phyloP scores from a whole-genome alignment of 805 yeast species.

The Saturnispora saitoi region DNA sequence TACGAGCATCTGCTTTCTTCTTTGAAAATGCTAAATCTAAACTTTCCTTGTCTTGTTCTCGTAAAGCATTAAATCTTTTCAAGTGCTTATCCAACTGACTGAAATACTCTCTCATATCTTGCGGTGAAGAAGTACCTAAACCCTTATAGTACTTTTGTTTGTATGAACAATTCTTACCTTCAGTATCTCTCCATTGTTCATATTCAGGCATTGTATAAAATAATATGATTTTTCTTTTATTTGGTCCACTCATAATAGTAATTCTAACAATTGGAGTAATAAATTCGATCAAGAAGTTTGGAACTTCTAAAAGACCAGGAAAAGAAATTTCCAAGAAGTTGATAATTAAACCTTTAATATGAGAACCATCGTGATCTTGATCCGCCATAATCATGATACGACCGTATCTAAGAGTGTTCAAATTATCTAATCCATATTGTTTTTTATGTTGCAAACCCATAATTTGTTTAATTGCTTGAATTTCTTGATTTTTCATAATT shows the following conservation, averaged over 20 bases:
- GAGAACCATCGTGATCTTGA: slow-evolving; percentile 99
- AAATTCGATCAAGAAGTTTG: slow-evolving; percentile 88
- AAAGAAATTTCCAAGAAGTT: slow-evolving; percentile 89
- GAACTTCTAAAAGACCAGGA: slow-evolving; percentile 84
- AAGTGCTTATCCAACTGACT: slow-evolving; percentile 76
- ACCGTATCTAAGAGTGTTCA: slow-evolving; percentile 79
- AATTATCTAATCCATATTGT: slow-evolving; percentile 51
- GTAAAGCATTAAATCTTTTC: slow-evolving; percentile 74
- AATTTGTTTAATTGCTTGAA: slow-evolving; percentile 89
- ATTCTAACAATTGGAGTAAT: slow-evolving; percentile 96
- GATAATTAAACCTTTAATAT: slow-evolving; percentile 90
- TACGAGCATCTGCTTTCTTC: slow-evolving; percentile 93
- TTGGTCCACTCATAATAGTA: slow-evolving; percentile 55
- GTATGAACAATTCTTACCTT: slow-evolving; percentile 71
- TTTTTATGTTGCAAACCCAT: slow-evolving; percentile 94
- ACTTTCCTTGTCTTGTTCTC: slow-evolving; percentile 63
- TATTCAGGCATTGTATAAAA: slow-evolving; percentile 95
- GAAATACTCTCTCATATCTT: slow-evolving; percentile 84
- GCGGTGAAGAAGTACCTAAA: slow-evolving; percentile 86
- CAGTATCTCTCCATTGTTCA: slow-evolving; percentile 84
- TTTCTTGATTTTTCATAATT: slow-evolving; percentile 85
- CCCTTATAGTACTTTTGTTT: slow-evolving; percentile 95
- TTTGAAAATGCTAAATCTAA: slow-evolving; percentile 93
- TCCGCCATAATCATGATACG: slow-evolving; percentile 99
- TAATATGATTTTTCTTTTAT: slow-evolving; percentile 46